Percentiles rank a stretch among this genome's conserved stretches.
These are phyloP conservation scores for Wickerhamomyces silvicola DNA, from an alignment of 805 yeast genomes.

Conservation along the genomic window DNA sequence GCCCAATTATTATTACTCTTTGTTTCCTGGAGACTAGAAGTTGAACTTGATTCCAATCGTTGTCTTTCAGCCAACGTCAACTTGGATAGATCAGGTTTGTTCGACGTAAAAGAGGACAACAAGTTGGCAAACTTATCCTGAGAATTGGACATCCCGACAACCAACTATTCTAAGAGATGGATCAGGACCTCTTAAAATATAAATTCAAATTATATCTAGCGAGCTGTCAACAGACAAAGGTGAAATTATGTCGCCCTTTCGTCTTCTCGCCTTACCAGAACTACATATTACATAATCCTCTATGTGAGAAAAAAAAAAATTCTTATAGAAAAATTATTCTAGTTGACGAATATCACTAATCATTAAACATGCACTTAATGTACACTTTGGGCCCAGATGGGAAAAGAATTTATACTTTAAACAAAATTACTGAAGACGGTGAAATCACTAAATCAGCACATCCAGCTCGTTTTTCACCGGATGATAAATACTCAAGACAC, in stretches of 20 bases:
- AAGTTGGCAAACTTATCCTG: slow-evolving; percentile 24
- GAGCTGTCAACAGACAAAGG: no score
- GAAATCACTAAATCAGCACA: slow-evolving; percentile 98
- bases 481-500: slow-evolving; percentile 98
- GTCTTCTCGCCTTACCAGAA: slow-evolving; percentile 1
- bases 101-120: slow-evolving; percentile 12
- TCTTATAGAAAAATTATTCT: no score
- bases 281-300: no score
- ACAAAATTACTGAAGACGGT: slow-evolving; percentile 75
- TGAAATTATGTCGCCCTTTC: no score
- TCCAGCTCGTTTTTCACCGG: slow-evolving; percentile 99
- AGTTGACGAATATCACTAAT: neutral
- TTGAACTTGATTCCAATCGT: slow-evolving; percentile 10
- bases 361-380: slow-evolving; percentile 87
- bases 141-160: slow-evolving; percentile 7
- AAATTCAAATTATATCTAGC: neutral
- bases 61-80: slow-evolving; percentile 31
- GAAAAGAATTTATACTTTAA: slow-evolving; percentile 88
- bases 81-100: slow-evolving; percentile 21
- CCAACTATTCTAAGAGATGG: neutral
- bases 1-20: slow-evolving; percentile 24
- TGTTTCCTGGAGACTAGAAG: neutral
- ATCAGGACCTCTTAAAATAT: neutral
- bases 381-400: slow-evolving; percentile 93
- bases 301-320: slow-evolving; percentile 1